Evolutionary conservation across 2,329 filamentous ascomycete genomes (phyloP), one percentile per base, ranked within the genome.

Genomic region (Chrysoporthe puriensis): DNA sequence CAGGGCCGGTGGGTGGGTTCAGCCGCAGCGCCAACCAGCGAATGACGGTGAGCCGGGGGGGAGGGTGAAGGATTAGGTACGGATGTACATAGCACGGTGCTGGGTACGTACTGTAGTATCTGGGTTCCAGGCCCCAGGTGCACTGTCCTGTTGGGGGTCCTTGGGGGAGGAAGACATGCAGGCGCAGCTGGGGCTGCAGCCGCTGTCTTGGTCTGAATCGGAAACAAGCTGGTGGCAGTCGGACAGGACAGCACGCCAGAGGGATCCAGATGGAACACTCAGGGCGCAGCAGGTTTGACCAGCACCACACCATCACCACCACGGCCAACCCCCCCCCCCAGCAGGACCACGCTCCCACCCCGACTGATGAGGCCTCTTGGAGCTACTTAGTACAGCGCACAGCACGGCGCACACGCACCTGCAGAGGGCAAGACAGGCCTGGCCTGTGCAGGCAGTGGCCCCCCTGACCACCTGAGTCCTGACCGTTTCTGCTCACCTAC

Each of bases 11-110:
- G 36, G 36, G 9, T 40, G 6, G 36, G 9, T 34, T 54, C 50
- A 54, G 50, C 50, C 50, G 50, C 50, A 54, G 13, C 21, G 50
- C 50, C 50, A 54, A 54, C 50, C 50, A 54, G 32, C 50, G 50
- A 54, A 54, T 21, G 50, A 54, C 50, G 26, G 21, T 54, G 26
- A 16, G 50, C 32, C n/a, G 48, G 48, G 21, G 48, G n/a, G 26
- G 26, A 21, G 26, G 2, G 26, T 26, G 26, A 26, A 26, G 26
- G 26, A 26, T 26, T 26, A 26, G 26, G 26, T 26, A 26, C 26
- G 26, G 26, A 26, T 2, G 26, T 26, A 26, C 26, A 26, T 26
- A 26, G 26, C 26, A 26, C 26, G 26, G 26, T 26, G 26, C 26
- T 26, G 26, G 26, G 1, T 26, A 26, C 26, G 26, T 21, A 21